Base-by-base conservation (phyloP, 2,329 filamentous ascomycete species). In the Coleophoma eucalyptorum region DNA sequence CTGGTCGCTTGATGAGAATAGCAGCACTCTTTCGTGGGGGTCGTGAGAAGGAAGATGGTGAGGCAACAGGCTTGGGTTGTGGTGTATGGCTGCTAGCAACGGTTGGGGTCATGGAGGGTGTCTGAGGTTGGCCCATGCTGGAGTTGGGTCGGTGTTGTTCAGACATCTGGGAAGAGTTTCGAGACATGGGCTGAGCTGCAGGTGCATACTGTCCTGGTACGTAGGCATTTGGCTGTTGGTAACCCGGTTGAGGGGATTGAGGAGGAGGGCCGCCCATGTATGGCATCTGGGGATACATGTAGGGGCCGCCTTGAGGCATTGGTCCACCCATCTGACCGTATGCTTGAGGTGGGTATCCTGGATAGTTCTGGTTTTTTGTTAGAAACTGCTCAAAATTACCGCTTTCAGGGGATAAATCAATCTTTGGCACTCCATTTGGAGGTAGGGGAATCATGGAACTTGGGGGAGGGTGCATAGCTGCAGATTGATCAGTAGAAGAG, bases 1-100 rank as follows among this genome's bases (percentile, higher is more conserved):
- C 80, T 31, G 86, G 80, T 63, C 90, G 89, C 76, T 90, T 95
- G 75, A 97, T 96, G 45, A 84, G 77, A 58, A 97, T 87, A 1
- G 87, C 84, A 44, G 84, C 84, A 69, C 82, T 90, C 76, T 87
- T 89, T 46, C 65, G 57, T 19, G 60, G 37, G 7, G 64, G 58
- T 55, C 61, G 58, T 5, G 59, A 51, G 47, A 66, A 67, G 15
- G 60, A 48, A 5, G 58, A 44, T 11, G 70, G 65, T 53, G 70
- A 69, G n/a, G 79, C 66, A 2, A 68, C 62, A 2, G 70, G 42
- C 47, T 75, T 80, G 8, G 72, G 64, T 58, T 79, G 76, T 10
- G 86, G 84, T 53, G 82, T 81, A 54, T 86, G 78, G 55, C 81
- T 74, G 5, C 79, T 77, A 26, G 58, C 57, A 43, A 56, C 52